Evolutionary conservation across 306 rosid genomes (phyloP), one percentile per base, ranked within the genome.

Genomic region (Quercus variabilis): DNA sequence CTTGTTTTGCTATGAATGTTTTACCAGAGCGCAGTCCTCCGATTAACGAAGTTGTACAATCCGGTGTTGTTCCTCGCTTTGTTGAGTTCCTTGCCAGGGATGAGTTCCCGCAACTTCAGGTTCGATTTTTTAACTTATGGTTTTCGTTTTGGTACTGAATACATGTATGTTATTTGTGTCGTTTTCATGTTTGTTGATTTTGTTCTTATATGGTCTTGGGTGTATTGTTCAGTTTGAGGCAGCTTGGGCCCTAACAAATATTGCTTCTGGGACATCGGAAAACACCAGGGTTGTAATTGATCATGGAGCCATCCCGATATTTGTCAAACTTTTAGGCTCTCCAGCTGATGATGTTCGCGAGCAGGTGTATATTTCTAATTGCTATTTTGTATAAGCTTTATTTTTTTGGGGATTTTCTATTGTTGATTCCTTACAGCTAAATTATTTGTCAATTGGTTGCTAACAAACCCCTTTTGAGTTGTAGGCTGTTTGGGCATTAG

Each of bases 221-320:
- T 49, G 58, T 38, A 38, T 79, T 43, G 49, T 72, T 31, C 77
- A 93, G 98, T 93, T 93, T 75, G 98, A 93, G 88, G 98, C 98
- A n/a, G 98, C 98, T 18, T 93, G 98, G 98, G 97, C 98, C 19
- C 94, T 93, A 74, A 93, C 98, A 25, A 93, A 93, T 85, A 93
- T 93, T 74, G 98, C 98, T 2, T 93, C 98, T 2, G 98, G 98
- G 33, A 93, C 98, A 25, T 91, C 98, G 31, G 97, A 91, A 80
- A 91, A 93, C 71, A 93, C 98, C 31, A 91, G 86, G 88, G 97
- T 93, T 69, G 97, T 91, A 63, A 93, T 93, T 77, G 98, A 93
- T 82, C 94, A 93, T 3, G 98, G 97, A 56, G 98, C 98, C 19
- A 94, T 93, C 23, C 97, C 98, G 1, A 91, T 88, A 69, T 93